Evolutionary conservation across 2,329 filamentous ascomycete genomes (phyloP), one percentile per base, ranked within the genome.

Genomic region (Fusarium sp.): DNA sequence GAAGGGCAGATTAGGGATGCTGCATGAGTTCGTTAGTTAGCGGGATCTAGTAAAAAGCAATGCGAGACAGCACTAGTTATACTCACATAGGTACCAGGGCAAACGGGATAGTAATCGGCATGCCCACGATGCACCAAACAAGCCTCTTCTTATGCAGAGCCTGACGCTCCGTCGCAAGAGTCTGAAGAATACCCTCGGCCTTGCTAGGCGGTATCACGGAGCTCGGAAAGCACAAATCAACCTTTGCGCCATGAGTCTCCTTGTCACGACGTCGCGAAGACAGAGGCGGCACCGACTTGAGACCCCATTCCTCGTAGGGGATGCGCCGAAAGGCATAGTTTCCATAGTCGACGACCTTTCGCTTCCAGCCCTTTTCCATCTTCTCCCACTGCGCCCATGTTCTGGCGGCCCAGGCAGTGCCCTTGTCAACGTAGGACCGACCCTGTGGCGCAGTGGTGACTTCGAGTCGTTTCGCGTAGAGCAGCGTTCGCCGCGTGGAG

Each of bases 281-380:
- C 73, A 97, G 84, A 24, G 94, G 91, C 46, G 96, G 96, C 55
- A 99, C 91, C 37, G 94, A 97, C 83, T 98, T 98, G 72, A 99
- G 86, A 1, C 93, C 94, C 96, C 96, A 99, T 90, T 99, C 96
- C 81, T 98, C 93, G 79, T 93, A 98, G 4, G 96, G 93, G 75
- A 99, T 97, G 68, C 93, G 89, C 74, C 93, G 90, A 66, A 99
- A 88, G 18, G 93, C 89, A 51, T 89, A 84, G 81, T 99, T 98
- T 59, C 96, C 96, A 80, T 95, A 97, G 63, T 87, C 86, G 55
- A 96, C 95, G 22, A 98, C 86, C 74, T 89, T 89, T 77, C 92
- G 94, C 84, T 98, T 94, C 96, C 96, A 98, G 57, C 93, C 92
- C 46, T 85, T 85, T 20, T 94, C 90, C 72, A 91, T 91, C 79